These are phyloP conservation scores for Fusarium chaquense DNA, from an alignment of 2,329 filamentous ascomycete species.

Conservation along the genomic window DNA sequence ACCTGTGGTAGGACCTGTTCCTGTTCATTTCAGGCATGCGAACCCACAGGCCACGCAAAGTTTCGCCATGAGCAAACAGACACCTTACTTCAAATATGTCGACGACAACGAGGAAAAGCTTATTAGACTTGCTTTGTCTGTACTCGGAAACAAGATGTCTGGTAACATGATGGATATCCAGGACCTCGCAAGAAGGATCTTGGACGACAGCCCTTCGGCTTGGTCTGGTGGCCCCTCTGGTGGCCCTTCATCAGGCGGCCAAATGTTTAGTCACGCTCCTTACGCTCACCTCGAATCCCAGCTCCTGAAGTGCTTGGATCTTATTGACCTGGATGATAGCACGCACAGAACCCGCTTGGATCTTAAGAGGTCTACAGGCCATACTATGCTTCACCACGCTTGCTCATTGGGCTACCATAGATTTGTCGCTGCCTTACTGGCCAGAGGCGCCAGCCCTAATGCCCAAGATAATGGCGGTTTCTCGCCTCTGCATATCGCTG, in stretches of 20 bases:
- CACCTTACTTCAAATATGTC: conserved; percentile 76
- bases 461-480: conserved; percentile 82
- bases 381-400: conserved; percentile 85
- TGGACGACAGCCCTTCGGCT: conserved; percentile 61
- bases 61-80: conserved; percentile 56
- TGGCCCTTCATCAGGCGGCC: conserved; percentile 58
- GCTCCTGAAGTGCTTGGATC: conserved; percentile 79
- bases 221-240: conserved; percentile 61
- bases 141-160: conserved; percentile 73
- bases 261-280: conserved; percentile 58
- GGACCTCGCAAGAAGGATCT: conserved; percentile 71
- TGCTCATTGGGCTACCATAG: conserved; percentile 80
- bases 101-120: conserved; percentile 77
- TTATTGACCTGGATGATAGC: conserved; percentile 82
- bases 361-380: conserved; percentile 72
- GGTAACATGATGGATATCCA: conserved; percentile 71
- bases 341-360: conserved; percentile 76
- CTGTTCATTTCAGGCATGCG: conserved; percentile 75
- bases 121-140: conserved; percentile 74
- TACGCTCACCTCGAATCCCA: conserved; percentile 71
- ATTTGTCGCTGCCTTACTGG: conserved; percentile 81
- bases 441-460: conserved; percentile 81
- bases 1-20: conserved; percentile 73
- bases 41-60: conserved; percentile 55
- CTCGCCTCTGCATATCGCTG: conserved; percentile 84